A percentile compares a stretch with the other conserved stretches of the same genome.
phyloP scores from a whole-genome alignment of 495 filamentous ascomycete species.

The Mycothermus thermophilus region DNA sequence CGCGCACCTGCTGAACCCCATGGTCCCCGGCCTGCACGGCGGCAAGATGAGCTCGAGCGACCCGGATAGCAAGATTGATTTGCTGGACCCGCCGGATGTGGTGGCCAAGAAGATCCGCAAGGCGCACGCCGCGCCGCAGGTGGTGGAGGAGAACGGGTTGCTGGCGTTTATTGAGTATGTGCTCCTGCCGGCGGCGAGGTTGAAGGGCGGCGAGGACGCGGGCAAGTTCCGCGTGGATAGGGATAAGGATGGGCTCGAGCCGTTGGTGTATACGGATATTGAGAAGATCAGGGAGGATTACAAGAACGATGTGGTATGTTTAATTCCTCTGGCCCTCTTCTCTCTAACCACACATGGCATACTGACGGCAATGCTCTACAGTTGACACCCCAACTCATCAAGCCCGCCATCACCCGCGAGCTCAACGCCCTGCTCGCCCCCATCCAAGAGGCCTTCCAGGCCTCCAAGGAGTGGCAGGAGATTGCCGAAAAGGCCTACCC shows the following conservation, averaged over 20 bases:
- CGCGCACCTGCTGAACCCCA: constrained; percentile 79
- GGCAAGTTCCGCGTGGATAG: constrained; percentile 45
- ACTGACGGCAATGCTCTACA: constrained; percentile 19
- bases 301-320: constrained; percentile 56
- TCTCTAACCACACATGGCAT: not conserved
- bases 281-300: constrained; percentile 66
- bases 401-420: constrained; percentile 56
- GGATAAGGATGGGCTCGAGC: constrained; percentile 49
- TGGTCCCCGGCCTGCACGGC: constrained; percentile 79
- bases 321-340: not conserved
- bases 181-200: constrained; percentile 52
- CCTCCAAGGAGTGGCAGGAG: constrained; percentile 65
- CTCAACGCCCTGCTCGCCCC: constrained; percentile 61
- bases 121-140: constrained; percentile 57
- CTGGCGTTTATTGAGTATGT: constrained; percentile 74
- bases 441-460: constrained; percentile 57
- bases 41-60: constrained; percentile 58
- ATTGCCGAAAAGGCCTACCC: constrained; percentile 51
- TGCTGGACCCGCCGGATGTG: constrained; percentile 61
- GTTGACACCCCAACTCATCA: constrained; percentile 75
- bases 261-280: constrained; percentile 62
- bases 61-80: constrained; percentile 72
- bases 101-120: constrained; percentile 73
- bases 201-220: constrained; percentile 38
- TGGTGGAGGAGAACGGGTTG: constrained; percentile 74